These are phyloP conservation scores for Bryopsis sp. DNA, from an alignment of 139 green algal species.

Conservation along the genomic window DNA sequence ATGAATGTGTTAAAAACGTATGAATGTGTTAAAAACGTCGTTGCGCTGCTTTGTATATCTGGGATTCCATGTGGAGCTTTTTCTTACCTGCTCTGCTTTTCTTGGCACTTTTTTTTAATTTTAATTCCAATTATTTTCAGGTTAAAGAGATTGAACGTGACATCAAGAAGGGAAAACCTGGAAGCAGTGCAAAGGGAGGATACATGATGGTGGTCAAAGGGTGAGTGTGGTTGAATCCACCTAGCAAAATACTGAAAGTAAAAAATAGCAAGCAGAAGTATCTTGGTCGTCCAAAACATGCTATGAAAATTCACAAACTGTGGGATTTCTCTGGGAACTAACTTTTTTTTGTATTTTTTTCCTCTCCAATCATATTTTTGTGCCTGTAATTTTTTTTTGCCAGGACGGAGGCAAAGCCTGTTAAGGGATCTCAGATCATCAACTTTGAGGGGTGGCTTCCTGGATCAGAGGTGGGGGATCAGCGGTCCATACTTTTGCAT, in stretches of 20 bases:
- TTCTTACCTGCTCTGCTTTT: too few relatives aligned
- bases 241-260: not conserved
- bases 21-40: too few relatives aligned
- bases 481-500: not conserved
- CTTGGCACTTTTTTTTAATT: too few relatives aligned
- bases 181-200: not conserved
- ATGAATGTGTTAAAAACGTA: not conserved
- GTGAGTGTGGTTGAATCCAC: not conserved
- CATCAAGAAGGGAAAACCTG: not conserved
- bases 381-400: not conserved
- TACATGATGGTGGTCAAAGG: not conserved
- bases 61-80: too few relatives aligned
- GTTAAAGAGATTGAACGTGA: not conserved
- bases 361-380: not conserved
- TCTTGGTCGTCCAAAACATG: too few relatives aligned
- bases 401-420: not conserved
- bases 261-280: too few relatives aligned
- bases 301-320: too few relatives aligned
- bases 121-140: not conserved
- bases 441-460: slow-evolving; percentile 8
- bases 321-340: not conserved
- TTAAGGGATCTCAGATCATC: not conserved
- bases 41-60: too few relatives aligned
- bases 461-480: slow-evolving; percentile 11
- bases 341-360: not conserved